Percentiles rank a stretch among this genome's conserved stretches.
phyloP scores from a whole-genome alignment of 2,329 filamentous ascomycete genomes.

The Phialophora chinensis region DNA sequence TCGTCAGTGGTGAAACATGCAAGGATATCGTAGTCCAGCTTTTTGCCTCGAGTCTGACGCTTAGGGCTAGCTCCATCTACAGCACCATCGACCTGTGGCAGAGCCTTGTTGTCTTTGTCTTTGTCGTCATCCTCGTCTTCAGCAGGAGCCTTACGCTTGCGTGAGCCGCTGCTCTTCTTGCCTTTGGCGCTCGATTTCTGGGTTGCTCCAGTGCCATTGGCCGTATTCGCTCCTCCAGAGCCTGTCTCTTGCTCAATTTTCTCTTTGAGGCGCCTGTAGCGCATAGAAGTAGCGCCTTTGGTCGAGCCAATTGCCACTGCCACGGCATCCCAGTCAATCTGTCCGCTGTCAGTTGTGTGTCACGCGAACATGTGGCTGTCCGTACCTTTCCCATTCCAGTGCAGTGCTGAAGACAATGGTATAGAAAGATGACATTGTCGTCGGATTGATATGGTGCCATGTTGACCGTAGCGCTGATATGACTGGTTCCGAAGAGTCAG shows the following conservation, averaged over 20 bases:
- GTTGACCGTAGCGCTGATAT: not conserved
- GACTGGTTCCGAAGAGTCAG: not conserved
- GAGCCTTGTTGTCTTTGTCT: not conserved
- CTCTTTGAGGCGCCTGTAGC: constrained; percentile 47
- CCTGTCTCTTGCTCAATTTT: constrained; percentile 34
- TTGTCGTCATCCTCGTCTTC: constrained; percentile 3
- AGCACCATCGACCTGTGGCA: constrained; percentile 12
- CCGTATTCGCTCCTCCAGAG: not conserved
- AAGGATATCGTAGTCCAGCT: constrained; percentile 11
- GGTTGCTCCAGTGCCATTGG: not conserved
- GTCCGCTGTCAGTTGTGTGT: not conserved
- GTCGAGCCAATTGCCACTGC: constrained; percentile 45
- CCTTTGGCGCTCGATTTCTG: constrained; percentile 4
- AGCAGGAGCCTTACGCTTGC: constrained; percentile 16
- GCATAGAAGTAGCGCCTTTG: constrained; percentile 48
- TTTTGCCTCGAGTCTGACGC: constrained; percentile 23
- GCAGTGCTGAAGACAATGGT: constrained; percentile 50
- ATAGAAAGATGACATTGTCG: constrained; percentile 51
- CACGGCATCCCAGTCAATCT: constrained; percentile 51
- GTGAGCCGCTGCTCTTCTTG: not conserved
- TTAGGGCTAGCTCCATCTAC: not conserved
- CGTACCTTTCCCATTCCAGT: constrained; percentile 44
- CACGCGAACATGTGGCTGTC: not conserved
- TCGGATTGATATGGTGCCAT: constrained; percentile 51
- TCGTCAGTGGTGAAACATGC: constrained; percentile 3